Conservation (phyloP, 495 filamentous ascomycete species). For the Aspergillus asperescens region DNA sequence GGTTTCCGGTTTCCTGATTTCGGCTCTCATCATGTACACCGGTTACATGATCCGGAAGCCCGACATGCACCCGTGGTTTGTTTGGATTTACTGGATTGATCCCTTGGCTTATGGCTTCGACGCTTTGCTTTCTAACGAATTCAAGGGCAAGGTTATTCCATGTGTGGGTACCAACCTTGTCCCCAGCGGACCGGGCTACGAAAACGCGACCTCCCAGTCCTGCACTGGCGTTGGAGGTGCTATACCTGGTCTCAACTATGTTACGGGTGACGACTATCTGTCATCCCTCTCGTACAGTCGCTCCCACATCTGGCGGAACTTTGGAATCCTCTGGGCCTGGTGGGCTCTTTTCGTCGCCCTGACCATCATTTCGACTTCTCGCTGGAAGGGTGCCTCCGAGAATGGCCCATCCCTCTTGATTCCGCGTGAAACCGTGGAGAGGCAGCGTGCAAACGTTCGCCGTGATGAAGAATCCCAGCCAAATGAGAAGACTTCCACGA, state of each 20-base stretch:
- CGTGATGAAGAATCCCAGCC: conserved; percentile 32
- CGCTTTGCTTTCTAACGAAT: conserved; percentile 57
- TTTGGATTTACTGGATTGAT: conserved; percentile 62
- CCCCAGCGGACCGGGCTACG: conserved; percentile 30
- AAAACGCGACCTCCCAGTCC: conserved; percentile 31
- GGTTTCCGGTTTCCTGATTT: conserved; percentile 40
- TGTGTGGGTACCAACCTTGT: conserved; percentile 46
- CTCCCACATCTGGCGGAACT: conserved; percentile 44
- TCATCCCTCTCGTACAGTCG: conserved; percentile 45
- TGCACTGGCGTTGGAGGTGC: conserved; percentile 53
- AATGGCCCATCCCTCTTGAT: conserved; percentile 33
- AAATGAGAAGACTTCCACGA: conserved; percentile 17
- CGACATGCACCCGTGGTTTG: conserved; percentile 64
- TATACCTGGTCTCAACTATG: conserved; percentile 34
- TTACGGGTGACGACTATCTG: conserved; percentile 46
- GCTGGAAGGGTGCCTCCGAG: conserved; percentile 32
- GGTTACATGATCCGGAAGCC: conserved; percentile 54
- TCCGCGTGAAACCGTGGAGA: conserved; percentile 33
- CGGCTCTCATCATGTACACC: conserved; percentile 51
- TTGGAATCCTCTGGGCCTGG: conserved; percentile 43
- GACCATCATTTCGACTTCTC: conserved; percentile 34
- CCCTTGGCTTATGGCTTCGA: conserved; percentile 65
- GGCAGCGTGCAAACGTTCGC: conserved; percentile 11
- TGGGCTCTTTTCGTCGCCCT: conserved; percentile 37
- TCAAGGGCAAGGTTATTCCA: conserved; percentile 40